These are phyloP conservation scores for Diaporthe helianthi DNA, from an alignment of 2,329 filamentous ascomycete species.

Conservation along the genomic window DNA sequence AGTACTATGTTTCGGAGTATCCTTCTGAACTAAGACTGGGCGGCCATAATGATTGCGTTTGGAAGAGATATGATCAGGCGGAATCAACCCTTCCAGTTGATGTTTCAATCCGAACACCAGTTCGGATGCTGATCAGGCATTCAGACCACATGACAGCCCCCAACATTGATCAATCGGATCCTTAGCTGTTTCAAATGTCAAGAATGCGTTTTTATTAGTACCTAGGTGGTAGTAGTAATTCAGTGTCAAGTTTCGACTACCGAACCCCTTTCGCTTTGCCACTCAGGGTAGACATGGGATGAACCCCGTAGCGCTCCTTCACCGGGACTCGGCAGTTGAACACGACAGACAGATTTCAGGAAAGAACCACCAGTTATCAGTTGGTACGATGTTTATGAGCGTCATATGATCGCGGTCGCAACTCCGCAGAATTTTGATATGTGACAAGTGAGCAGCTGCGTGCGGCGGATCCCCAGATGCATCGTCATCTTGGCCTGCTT, in stretches of 20 bases:
- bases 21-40: background rate
- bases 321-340: constrained; percentile 4
- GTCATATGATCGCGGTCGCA: background rate
- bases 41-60: background rate
- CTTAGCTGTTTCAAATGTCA: background rate
- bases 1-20: background rate
- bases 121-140: background rate
- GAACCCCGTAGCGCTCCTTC: background rate
- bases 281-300: background rate
- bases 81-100: background rate
- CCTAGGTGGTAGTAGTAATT: too few species aligned
- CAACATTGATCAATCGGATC: background rate
- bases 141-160: background rate
- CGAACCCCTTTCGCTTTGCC: background rate
- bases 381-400: too few species aligned
- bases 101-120: background rate
- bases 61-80: background rate
- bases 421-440: background rate
- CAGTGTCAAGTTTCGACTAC: background rate
- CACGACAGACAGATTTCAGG: background rate
- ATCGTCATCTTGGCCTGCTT: background rate
- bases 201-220: background rate
- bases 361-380: too few species aligned
- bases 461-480: constrained; percentile 5
- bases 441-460: background rate